Conservation (phyloP, 2,329 filamentous ascomycete genomes). For the Alternaria triticimaculans region DNA sequence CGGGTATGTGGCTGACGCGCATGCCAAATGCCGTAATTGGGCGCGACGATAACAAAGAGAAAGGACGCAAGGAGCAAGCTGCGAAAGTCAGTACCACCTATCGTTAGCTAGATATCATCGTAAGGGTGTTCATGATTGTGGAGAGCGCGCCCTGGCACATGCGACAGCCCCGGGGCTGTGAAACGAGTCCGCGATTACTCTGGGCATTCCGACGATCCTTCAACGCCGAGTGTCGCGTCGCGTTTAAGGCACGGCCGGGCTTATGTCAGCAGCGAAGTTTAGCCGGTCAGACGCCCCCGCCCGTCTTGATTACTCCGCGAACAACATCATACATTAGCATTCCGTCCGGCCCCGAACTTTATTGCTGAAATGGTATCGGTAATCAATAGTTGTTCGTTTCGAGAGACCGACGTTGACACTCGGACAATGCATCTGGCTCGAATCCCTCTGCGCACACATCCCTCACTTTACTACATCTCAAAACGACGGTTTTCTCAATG, state of each 20-base stretch:
- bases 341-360: not conserved
- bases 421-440: not conserved
- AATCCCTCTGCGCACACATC: not conserved
- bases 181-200: not conserved
- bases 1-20: not conserved
- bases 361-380: not conserved
- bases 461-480: not conserved
- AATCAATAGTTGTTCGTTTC: not conserved
- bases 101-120: not conserved
- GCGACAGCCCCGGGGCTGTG: not conserved
- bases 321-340: not conserved
- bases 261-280: conserved; percentile 9
- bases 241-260: not conserved
- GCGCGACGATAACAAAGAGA: not conserved
- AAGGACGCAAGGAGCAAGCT: not conserved
- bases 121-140: not conserved
- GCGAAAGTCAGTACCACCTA: not conserved
- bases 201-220: not conserved
- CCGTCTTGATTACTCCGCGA: not conserved
- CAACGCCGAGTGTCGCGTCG: not conserved
- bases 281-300: not conserved
- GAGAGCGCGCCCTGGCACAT: not conserved
- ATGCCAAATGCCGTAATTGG: not conserved
- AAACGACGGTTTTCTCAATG: not conserved
- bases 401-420: not conserved